Evolutionary conservation across 768 basidiomycete species (phyloP).

Genomic region (Pisolithus albus): DNA sequence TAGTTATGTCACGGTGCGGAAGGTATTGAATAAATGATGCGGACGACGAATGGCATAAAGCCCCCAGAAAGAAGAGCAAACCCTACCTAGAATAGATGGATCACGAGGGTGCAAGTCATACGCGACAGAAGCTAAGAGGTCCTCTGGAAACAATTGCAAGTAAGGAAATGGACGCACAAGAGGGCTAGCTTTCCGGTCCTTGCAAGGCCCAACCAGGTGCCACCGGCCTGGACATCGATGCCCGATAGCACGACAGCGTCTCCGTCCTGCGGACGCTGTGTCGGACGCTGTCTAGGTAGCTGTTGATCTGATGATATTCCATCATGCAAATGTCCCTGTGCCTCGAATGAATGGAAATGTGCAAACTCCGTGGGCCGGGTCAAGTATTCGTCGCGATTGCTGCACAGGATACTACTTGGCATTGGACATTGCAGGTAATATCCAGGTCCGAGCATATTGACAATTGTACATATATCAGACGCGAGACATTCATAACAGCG

Average conservation of each 20-base stretch:
- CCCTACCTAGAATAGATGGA: neutral
- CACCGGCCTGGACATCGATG: conserved; percentile 64
- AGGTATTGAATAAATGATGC: too few species aligned
- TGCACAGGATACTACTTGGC: conserved; percentile 54
- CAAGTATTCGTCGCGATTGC: conserved; percentile 73
- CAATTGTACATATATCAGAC: neutral
- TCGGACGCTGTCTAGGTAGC: neutral
- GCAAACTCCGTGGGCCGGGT: conserved; percentile 59
- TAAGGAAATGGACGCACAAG: conserved; percentile 44
- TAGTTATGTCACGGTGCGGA: too few species aligned
- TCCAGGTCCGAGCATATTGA: neutral
- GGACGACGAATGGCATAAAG: too few species aligned
- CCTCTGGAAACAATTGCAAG: neutral
- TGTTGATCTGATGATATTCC: conserved; percentile 7
- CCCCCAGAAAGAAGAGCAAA: neutral
- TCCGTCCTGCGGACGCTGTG: conserved; percentile 6
- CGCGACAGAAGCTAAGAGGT: neutral
- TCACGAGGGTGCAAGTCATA: too few species aligned
- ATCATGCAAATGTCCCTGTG: conserved; percentile 11
- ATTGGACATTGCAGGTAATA: neutral
- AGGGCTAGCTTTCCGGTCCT: conserved; percentile 61
- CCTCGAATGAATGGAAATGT: conserved; percentile 60
- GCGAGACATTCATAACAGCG: neutral
- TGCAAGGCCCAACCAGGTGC: conserved; percentile 77
- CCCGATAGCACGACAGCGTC: conserved; percentile 53